Conservation (phyloP, 208 protist genomes). For the Trichomonas tenax region DNA sequence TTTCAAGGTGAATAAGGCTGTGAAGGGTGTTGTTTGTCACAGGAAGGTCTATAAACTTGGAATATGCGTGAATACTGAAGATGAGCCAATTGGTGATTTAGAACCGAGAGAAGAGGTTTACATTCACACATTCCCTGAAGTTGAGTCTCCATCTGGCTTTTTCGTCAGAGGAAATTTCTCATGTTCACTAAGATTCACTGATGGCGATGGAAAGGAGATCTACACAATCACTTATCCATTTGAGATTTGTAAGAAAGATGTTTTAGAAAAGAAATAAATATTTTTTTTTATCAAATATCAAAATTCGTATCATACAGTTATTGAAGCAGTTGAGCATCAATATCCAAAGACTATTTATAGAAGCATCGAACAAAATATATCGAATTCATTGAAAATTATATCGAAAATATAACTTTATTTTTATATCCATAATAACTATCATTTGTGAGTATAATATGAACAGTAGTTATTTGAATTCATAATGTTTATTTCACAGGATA, state of each 20-base stretch:
- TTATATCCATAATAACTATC: no score
- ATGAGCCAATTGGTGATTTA: background rate
- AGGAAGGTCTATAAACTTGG: background rate
- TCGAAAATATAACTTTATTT: no score
- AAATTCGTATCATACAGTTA: no score
- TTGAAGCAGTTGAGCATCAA: no score
- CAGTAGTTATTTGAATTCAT: no score
- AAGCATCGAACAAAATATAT: no score
- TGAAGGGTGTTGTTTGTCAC: background rate
- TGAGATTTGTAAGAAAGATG: background rate
- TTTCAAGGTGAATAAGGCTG: background rate
- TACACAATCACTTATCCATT: background rate
- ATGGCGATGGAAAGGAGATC: background rate
- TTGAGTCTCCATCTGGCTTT: background rate
- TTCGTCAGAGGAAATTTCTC: background rate
- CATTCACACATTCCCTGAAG: background rate
- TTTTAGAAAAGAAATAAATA: no score
- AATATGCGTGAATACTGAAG: background rate
- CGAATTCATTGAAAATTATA: no score
- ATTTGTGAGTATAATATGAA: no score
- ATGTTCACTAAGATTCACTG: background rate
- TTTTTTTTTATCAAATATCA: no score
- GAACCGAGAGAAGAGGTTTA: background rate
- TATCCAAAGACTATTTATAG: no score
- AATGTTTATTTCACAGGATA: no score